phyloP scores from a whole-genome alignment of 352 stramenopile species.

The Phytophthora pini region DNA sequence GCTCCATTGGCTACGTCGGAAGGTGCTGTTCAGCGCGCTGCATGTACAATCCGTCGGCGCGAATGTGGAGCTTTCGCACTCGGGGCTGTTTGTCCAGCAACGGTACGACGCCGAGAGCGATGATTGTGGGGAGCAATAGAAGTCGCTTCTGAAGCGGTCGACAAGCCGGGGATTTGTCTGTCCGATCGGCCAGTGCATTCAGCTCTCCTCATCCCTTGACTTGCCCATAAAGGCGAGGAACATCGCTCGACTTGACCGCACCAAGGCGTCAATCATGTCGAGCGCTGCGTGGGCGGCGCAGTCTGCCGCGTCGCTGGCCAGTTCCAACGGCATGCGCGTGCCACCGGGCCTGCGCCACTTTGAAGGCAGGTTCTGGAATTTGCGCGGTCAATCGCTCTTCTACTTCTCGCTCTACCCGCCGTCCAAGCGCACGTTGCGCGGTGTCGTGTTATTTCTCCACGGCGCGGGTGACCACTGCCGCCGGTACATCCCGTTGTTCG shows the following conservation, averaged over 20 bases:
- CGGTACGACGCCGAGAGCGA: conserved; percentile 16
- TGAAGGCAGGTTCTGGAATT: conserved; percentile 43
- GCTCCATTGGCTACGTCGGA: conserved; percentile 16
- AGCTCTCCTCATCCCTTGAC: conserved; percentile 14
- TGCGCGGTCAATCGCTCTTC: conserved; percentile 40
- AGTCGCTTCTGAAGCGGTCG: neutral
- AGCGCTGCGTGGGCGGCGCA: conserved; percentile 11
- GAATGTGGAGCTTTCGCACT: conserved; percentile 13
- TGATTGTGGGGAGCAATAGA: conserved; percentile 11
- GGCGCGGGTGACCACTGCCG: conserved; percentile 50
- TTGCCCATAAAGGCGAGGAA: conserved; percentile 8
- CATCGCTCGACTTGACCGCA: neutral
- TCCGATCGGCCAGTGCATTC: conserved; percentile 10
- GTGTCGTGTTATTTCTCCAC: conserved; percentile 52
- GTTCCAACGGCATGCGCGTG: conserved; percentile 30
- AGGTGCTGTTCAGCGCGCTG: neutral
- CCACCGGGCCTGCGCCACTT: conserved; percentile 35
- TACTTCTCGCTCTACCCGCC: conserved; percentile 47
- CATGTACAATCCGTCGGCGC: conserved; percentile 21
- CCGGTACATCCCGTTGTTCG: conserved; percentile 49
- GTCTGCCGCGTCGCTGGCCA: conserved; percentile 20
- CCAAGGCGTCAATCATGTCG: conserved; percentile 7
- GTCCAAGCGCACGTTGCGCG: conserved; percentile 28
- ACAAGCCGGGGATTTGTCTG: conserved; percentile 19
- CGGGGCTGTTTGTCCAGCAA: conserved; percentile 2